These are phyloP conservation scores for Trichosporon sp. DNA, from an alignment of 1,284 basidiomycete genomes.

Conservation along the genomic window DNA sequence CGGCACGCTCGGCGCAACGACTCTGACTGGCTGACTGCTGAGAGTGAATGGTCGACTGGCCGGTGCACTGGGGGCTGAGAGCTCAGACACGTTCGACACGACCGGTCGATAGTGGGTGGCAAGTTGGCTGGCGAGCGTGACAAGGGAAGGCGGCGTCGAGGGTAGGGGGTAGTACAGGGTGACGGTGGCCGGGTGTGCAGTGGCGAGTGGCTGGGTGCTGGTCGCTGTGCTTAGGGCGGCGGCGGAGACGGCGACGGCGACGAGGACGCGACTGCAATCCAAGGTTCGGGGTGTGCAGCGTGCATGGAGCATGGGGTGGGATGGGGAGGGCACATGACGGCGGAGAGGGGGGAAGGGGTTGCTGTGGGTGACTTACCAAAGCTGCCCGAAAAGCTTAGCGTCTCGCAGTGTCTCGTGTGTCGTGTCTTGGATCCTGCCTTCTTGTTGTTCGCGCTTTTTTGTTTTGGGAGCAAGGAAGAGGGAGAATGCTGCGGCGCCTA, in stretches of 20 bases:
- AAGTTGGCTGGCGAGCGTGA: conserved; percentile 12
- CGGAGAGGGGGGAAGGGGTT: background rate
- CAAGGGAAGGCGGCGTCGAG: background rate
- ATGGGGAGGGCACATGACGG: background rate
- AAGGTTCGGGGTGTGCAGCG: background rate
- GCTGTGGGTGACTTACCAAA: conserved; percentile 11
- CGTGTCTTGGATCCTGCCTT: background rate
- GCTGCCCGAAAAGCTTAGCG: conserved; percentile 10
- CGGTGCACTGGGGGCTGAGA: no score
- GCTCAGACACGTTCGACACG: conserved; percentile 10
- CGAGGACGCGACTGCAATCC: background rate
- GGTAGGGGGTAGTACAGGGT: background rate
- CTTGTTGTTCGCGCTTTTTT: background rate
- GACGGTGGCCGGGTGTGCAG: background rate
- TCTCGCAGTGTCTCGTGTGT: background rate
- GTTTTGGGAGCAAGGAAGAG: background rate
- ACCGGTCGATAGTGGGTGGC: background rate
- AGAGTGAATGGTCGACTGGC: no score
- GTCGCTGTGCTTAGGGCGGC: background rate
- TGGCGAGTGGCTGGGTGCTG: background rate
- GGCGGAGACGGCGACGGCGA: background rate
- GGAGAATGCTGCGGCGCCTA: conserved; percentile 3
- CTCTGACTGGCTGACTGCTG: background rate
- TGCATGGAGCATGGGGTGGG: background rate
- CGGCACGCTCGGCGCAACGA: background rate